Base-by-base conservation (phyloP, 805 yeast species). In the Kodamaea lidongshanica region DNA sequence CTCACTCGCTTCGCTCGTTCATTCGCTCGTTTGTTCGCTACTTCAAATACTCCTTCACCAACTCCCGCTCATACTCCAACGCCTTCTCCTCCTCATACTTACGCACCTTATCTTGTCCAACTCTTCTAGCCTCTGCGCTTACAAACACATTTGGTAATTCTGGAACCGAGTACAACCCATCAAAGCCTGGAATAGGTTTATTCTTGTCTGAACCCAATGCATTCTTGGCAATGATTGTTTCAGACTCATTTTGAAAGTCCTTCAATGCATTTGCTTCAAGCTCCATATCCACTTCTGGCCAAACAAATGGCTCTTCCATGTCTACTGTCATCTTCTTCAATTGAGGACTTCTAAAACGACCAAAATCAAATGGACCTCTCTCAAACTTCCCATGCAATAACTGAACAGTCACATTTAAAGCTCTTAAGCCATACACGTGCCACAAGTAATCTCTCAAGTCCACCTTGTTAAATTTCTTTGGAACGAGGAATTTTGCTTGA, bases 311-410 rank as follows among this genome's bases (percentile, higher is more conserved):
- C 42, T 89, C 86, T 35, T 77, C 78, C 89, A 92, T 82, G 46
- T 88, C 97, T 30, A 92, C 81, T 13, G 96, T 89, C 97, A 92
- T 92, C 59, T 87, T 88, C 66, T 92, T 92, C 42, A 74, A 72
- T 60, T 86, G 95, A 1, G 88, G 77, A 6, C 68, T 65, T 58
- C 95, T 74, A 61, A 70, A 75, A 52, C 96, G 77, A 11, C 86
- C 79, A 44, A 67, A 67, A 31, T 77, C 78, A 38, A 61, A 45
- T 12, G 65, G 48, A 11, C 53, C 52, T 49, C 88, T 69, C 4
- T 63, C 58, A 59, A 72, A 85, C 43, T 65, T 74, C 2, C 82
- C 82, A 44, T 84, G 94, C 45, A 79, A 65, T 34, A 89, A 68
- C 44, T 87, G 94, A 9, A 89, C 83, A 1, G 96, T 84, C 28